Evolutionary conservation across 2,329 filamentous ascomycete species (phyloP).

Genomic region (Colletotrichum sojae): DNA sequence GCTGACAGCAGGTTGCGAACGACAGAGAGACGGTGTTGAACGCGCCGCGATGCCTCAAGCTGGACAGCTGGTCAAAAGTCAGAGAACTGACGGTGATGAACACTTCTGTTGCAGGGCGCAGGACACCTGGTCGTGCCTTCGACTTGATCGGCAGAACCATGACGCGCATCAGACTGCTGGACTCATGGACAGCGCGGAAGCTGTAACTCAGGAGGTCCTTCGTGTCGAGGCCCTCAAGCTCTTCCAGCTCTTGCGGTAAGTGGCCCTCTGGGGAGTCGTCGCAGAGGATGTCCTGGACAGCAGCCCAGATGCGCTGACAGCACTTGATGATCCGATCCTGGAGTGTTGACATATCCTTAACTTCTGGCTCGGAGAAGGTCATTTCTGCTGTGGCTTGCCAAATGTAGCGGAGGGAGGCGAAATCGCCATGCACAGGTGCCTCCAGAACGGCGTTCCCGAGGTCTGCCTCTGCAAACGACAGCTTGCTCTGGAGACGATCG

Average conservation of each 20-base stretch:
- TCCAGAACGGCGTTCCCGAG: slow-evolving; percentile 77
- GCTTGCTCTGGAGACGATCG: slow-evolving; percentile 73
- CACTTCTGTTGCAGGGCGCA: slow-evolving; percentile 65
- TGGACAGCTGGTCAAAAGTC: slow-evolving; percentile 86
- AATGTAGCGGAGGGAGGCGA: slow-evolving; percentile 74
- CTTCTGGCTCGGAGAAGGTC: slow-evolving; percentile 54
- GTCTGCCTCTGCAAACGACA: slow-evolving; percentile 73
- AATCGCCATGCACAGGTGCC: slow-evolving; percentile 78
- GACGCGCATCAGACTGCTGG: slow-evolving; percentile 81
- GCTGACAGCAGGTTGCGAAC: slow-evolving; percentile 83
- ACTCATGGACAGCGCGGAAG: slow-evolving; percentile 95
- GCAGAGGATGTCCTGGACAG: slow-evolving; percentile 84
- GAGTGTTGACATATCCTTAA: slow-evolving; percentile 54
- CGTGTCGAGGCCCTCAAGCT: slow-evolving; percentile 79
- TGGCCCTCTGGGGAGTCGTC: slow-evolving; percentile 96
- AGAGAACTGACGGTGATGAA: slow-evolving; percentile 79
- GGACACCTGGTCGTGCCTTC: slow-evolving; percentile 56
- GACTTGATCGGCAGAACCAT: slow-evolving; percentile 70
- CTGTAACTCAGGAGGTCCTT: slow-evolving; percentile 96
- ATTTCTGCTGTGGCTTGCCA: slow-evolving; percentile 65
- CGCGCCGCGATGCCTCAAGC: slow-evolving; percentile 89
- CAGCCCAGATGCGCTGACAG: slow-evolving; percentile 81
- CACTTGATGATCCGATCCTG: slow-evolving; percentile 71
- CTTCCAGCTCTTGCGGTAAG: slow-evolving; percentile 81
- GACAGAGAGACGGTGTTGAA: slow-evolving; percentile 94